Evolutionary conservation across 352 stramenopile species (phyloP).

Genomic region (Pythium oligandrum): DNA sequence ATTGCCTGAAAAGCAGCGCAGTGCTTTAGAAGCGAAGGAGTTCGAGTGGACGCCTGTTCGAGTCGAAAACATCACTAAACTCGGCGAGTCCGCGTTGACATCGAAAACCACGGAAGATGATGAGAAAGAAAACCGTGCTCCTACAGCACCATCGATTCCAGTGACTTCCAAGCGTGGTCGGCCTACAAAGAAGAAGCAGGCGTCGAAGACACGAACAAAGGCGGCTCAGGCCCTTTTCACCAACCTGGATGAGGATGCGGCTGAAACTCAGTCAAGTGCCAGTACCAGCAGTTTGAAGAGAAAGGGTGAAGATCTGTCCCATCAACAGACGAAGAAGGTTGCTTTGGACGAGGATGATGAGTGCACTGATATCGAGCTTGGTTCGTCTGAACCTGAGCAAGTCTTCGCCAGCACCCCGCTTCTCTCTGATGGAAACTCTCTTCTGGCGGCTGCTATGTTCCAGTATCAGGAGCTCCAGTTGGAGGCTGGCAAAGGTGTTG

Average conservation of each 20-base stretch:
- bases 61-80: not conserved
- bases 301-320: not conserved
- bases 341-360: slow-evolving; percentile 10
- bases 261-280: not conserved
- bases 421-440: slow-evolving; percentile 6
- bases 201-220: slow-evolving; percentile 7
- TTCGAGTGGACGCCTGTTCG: slow-evolving; percentile 45
- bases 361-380: slow-evolving; percentile 14
- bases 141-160: not conserved
- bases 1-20: slow-evolving; percentile 7
- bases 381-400: not conserved
- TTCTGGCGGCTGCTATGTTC: slow-evolving; percentile 12
- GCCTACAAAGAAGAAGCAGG: slow-evolving; percentile 7
- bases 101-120: too few relatives aligned
- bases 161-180: slow-evolving; percentile 6
- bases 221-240: slow-evolving; percentile 15
- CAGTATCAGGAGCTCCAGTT: slow-evolving; percentile 1
- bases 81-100: too few relatives aligned
- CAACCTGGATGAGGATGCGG: slow-evolving; percentile 5
- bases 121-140: slow-evolving; percentile 5
- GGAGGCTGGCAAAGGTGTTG: too few relatives aligned
- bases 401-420: slow-evolving; percentile 9
- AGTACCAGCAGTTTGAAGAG: slow-evolving; percentile 1
- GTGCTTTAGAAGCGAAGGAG: slow-evolving; percentile 24
- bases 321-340: not conserved